phyloP scores from a whole-genome alignment of 208 protist genomes.

The Leishmania turanica region DNA sequence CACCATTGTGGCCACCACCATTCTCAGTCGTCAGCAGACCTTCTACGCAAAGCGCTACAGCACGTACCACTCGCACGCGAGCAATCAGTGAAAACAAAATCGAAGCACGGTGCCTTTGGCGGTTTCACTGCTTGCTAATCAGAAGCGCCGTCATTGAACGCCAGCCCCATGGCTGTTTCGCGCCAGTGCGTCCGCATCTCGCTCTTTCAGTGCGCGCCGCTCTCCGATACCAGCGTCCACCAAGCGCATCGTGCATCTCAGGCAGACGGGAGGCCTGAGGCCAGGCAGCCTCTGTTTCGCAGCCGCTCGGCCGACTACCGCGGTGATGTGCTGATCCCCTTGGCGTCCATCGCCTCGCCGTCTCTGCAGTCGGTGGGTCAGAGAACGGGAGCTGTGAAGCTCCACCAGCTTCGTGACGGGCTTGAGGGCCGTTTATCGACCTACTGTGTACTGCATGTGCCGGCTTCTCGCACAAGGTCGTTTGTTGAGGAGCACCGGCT shows the following conservation, averaged over 20 bases:
- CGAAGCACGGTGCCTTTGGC: not conserved
- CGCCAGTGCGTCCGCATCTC: conserved; percentile 16
- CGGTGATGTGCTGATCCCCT: conserved; percentile 30
- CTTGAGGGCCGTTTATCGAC: conserved; percentile 48
- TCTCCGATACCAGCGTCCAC: not conserved
- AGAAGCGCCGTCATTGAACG: not conserved
- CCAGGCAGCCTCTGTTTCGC: conserved; percentile 10
- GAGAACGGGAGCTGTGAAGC: not conserved
- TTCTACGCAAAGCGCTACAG: not conserved
- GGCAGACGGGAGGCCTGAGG: not conserved
- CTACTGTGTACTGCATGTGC: conserved; percentile 51
- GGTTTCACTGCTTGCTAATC: not conserved
- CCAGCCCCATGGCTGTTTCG: conserved; percentile 7
- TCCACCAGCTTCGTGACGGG: conserved; percentile 20
- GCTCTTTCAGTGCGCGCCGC: conserved; percentile 8
- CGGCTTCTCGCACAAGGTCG: not conserved
- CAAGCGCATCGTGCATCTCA: not conserved
- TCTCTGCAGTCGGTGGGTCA: not conserved
- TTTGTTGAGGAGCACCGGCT: conserved; percentile 23
- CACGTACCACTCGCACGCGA: not conserved
- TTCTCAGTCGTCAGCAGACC: not conserved
- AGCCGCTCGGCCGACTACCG: conserved; percentile 28
- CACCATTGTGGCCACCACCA: not conserved
- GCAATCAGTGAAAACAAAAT: not conserved
- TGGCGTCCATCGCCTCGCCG: conserved; percentile 2